These are phyloP conservation scores for Pythium pectinolyticum DNA, from an alignment of 352 stramenopile genomes.

Conservation along the genomic window DNA sequence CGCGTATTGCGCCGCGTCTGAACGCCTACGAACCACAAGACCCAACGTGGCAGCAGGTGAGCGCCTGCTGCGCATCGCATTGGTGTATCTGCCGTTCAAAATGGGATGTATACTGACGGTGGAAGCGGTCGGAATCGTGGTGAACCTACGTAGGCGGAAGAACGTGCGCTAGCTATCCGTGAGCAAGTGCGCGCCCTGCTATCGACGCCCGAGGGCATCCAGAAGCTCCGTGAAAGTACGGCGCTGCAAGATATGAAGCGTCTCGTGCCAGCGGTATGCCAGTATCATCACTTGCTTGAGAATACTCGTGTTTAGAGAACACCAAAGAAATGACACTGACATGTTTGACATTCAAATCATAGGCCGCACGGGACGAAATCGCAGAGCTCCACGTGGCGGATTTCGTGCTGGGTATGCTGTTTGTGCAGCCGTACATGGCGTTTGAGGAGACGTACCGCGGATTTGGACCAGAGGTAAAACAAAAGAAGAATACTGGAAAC, in stretches of 20 bases:
- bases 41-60: slow-evolving; percentile 59
- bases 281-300: background rate
- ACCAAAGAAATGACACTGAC: too few species aligned
- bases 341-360: too few species aligned
- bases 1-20: slow-evolving; percentile 53
- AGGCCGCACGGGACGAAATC: slow-evolving; percentile 70
- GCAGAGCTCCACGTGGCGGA: slow-evolving; percentile 71
- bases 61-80: background rate
- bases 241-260: slow-evolving; percentile 60
- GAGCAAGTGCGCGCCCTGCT: slow-evolving; percentile 54
- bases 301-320: too few species aligned
- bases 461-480: slow-evolving; percentile 69
- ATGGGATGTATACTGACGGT: slow-evolving; percentile 5
- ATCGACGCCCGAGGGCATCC: slow-evolving; percentile 51
- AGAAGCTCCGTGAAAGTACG: slow-evolving; percentile 52
- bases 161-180: slow-evolving; percentile 45
- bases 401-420: slow-evolving; percentile 81
- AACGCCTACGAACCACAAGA: slow-evolving; percentile 59
- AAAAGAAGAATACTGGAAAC: too few species aligned
- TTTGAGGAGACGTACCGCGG: slow-evolving; percentile 69
- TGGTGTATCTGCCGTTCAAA: background rate
- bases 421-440: slow-evolving; percentile 62
- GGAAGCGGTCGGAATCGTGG: background rate
- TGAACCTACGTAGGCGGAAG: slow-evolving; percentile 45
- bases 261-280: slow-evolving; percentile 58